A percentile compares a stretch with the other conserved stretches of the same genome.
phyloP scores from a whole-genome alignment of 768 basidiomycete species.

The Russula sp. region DNA sequence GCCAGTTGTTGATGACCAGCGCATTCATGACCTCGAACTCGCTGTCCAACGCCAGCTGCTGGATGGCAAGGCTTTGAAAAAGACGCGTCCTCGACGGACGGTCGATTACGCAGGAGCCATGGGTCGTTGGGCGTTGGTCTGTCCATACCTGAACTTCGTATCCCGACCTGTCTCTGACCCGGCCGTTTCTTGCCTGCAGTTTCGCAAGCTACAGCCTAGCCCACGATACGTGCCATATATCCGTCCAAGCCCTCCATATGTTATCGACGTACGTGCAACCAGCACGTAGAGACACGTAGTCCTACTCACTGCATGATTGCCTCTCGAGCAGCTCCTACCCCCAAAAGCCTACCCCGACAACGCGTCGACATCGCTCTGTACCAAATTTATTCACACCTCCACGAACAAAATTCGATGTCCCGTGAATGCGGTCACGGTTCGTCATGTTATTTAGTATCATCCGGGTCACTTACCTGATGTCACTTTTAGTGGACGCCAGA shows the following conservation, averaged over 20 bases:
- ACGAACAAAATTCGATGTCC: slow-evolving; percentile 99
- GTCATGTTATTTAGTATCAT: slow-evolving; percentile 36
- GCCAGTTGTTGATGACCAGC: slow-evolving; percentile 76
- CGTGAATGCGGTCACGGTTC: slow-evolving; percentile 89
- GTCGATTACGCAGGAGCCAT: slow-evolving; percentile 93
- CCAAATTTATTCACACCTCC: slow-evolving; percentile 96
- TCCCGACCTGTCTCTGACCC: background rate
- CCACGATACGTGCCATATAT: slow-evolving; percentile 71
- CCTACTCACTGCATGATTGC: slow-evolving; percentile 28
- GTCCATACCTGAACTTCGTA: background rate
- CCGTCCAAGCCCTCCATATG: slow-evolving; percentile 81
- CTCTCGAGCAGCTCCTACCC: slow-evolving; percentile 72
- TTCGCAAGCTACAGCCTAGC: slow-evolving; percentile 76
- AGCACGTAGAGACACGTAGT: slow-evolving; percentile 20
- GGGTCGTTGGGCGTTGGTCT: slow-evolving; percentile 80
- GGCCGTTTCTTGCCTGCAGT: slow-evolving; percentile 41
- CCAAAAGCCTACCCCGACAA: slow-evolving; percentile 91
- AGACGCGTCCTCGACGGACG: slow-evolving; percentile 87
- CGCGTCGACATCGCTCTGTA: slow-evolving; percentile 89
- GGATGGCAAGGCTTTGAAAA: slow-evolving; percentile 83
- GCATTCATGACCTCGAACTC: slow-evolving; percentile 73
- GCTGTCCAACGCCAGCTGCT: slow-evolving; percentile 67
- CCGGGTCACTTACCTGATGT: slow-evolving; percentile 14
- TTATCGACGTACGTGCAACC: slow-evolving; percentile 70
- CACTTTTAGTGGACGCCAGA: slow-evolving; percentile 89